Base-by-base conservation (phyloP, 1,284 basidiomycete genomes). In the Sanghuangporus sanghuang region DNA sequence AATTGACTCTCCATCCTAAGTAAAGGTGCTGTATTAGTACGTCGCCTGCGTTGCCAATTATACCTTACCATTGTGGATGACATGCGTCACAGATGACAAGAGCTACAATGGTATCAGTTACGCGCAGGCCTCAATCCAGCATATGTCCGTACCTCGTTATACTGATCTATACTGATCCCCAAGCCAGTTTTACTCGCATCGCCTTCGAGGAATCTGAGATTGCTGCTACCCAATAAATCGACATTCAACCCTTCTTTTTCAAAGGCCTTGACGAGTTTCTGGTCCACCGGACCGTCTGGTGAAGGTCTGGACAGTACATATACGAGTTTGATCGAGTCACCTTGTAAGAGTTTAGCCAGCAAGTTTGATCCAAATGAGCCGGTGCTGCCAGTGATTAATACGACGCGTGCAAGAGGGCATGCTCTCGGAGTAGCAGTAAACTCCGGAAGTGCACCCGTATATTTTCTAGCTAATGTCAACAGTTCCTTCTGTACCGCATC, bases 1-100 rank as follows among this genome's bases (percentile, higher is more conserved):
- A 81, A 66, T 81, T 72, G 16, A 81, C 73, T 9, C 71, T 68
- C 79, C 79, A 82, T 1, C 79, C 77, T 77, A 50, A 38, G n/a
- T 16, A 21, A 36, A n/a, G 0, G 56, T 35, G 36, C 27, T n/a
- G 21, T 14, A 46, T 14, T 46, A 16, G 46, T 11, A 32, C 2
- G 16, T n/a, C 44, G 32, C 21, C 11, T 59, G 35, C 12, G 18
- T 1, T 1, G 7, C 21, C 35, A 62, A 16, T 6, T 16, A 27
- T 9, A 12, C 7, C 42, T 50, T 50, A 73, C 71, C 78, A 50
- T 72, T 75, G 67, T 78, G 76, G n/a, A 78, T 71, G 38, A 77
- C 67, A 16, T 69, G 63, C n/a, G 69, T 71, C 12, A 75, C 67
- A 48, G 71, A 54, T 8, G 58, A 4, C 6, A 64, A 52, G n/a